Conservation (phyloP, 805 yeast genomes). For the Starmerella vitae region DNA sequence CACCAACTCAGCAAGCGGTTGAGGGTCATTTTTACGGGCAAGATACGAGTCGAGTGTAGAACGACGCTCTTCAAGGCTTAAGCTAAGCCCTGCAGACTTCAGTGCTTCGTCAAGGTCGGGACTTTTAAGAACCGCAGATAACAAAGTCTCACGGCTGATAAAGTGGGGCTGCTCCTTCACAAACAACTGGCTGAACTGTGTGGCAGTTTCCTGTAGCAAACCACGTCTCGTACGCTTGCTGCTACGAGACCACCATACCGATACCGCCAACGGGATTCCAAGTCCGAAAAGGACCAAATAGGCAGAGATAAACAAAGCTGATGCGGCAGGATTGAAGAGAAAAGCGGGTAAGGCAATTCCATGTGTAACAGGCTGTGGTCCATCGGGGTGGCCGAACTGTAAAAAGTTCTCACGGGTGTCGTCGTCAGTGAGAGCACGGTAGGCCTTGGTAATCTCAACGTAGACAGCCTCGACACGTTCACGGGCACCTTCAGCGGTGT, state of each 20-base stretch:
- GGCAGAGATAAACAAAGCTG: constrained; percentile 47
- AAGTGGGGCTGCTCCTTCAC: constrained; percentile 45
- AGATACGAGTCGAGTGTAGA: constrained; percentile 45
- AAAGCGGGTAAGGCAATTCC: constrained; percentile 94
- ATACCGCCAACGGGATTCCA: constrained; percentile 66
- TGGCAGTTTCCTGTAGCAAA: constrained; percentile 72
- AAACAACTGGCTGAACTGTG: constrained; percentile 53
- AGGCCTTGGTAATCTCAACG: constrained; percentile 78
- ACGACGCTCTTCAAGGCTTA: constrained; percentile 28
- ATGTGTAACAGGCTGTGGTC: constrained; percentile 77
- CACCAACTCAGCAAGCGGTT: constrained; percentile 37
- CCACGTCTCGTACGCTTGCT: constrained; percentile 72
- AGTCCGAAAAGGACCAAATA: constrained; percentile 66
- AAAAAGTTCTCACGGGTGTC: constrained; percentile 64
- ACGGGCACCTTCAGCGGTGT: constrained; percentile 37
- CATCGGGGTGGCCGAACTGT: constrained; percentile 95
- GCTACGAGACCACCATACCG: constrained; percentile 80
- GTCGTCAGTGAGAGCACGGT: constrained; percentile 89
- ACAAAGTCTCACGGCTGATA: constrained; percentile 43
- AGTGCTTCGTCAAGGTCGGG: constrained; percentile 39
- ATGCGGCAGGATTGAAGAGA: constrained; percentile 68
- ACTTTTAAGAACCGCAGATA: constrained; percentile 47
- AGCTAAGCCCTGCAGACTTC: constrained; percentile 18
- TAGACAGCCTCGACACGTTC: constrained; percentile 61
- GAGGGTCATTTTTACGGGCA: constrained; percentile 33